Evolutionary conservation across 192 early-diverging fungal species (phyloP).

Genomic region (Tieghemiomyces parasiticus): DNA sequence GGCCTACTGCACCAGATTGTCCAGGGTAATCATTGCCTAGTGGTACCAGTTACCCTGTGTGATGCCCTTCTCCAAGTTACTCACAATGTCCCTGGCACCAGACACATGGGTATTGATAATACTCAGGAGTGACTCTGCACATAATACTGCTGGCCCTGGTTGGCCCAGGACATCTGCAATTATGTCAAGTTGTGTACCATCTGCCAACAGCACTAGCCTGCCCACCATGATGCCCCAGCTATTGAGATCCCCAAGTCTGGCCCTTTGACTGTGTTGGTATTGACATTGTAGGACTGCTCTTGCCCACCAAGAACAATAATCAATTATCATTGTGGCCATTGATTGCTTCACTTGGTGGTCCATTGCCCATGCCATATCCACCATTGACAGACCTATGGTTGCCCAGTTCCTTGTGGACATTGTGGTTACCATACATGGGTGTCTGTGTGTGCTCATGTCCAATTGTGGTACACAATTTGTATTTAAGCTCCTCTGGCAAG

Average conservation of each 20-base stretch:
- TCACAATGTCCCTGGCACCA: neutral
- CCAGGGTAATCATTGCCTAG: neutral
- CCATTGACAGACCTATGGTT: neutral
- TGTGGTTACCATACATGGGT: slow-evolving; percentile 9
- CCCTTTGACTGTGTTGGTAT: slow-evolving; percentile 10
- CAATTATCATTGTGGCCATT: slow-evolving; percentile 12
- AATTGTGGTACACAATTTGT: slow-evolving; percentile 11
- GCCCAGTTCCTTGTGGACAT: slow-evolving; percentile 7
- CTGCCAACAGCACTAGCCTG: neutral
- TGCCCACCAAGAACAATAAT: neutral
- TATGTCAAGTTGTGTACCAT: neutral
- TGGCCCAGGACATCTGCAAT: neutral
- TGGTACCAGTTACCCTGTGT: neutral
- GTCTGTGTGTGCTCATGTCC: slow-evolving; percentile 7
- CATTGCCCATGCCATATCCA: neutral
- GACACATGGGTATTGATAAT: neutral
- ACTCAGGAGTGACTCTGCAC: neutral
- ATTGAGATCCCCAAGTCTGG: neutral
- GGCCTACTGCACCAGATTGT: neutral
- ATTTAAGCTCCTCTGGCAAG: neutral
- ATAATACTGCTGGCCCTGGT: neutral
- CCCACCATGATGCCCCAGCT: neutral
- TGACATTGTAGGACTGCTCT: slow-evolving; percentile 8
- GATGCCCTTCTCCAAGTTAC: neutral
- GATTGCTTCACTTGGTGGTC: slow-evolving; percentile 14